phyloP scores from a whole-genome alignment of 164 flowering plant genomes.

The Liriodendron chinense region DNA sequence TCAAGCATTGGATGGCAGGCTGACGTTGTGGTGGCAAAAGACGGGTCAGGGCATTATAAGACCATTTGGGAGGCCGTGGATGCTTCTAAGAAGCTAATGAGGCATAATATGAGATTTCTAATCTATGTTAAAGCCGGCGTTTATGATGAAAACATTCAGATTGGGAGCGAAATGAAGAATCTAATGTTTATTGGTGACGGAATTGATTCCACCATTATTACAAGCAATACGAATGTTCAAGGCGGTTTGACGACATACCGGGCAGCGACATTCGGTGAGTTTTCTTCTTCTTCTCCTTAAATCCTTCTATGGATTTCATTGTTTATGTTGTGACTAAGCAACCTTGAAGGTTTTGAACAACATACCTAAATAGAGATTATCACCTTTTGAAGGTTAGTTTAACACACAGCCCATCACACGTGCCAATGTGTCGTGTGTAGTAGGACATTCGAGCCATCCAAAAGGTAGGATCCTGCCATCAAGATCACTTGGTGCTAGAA shows the following conservation, averaged over 20 bases:
- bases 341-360: too few relatives aligned
- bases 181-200: slow-evolving; percentile 72
- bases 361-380: too few relatives aligned
- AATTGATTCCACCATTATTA: slow-evolving; percentile 51
- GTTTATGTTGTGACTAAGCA: too few relatives aligned
- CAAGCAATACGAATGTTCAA: slow-evolving; percentile 34
- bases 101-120: slow-evolving; percentile 34
- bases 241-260: slow-evolving; percentile 65
- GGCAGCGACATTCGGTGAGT: slow-evolving; percentile 69
- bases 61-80: slow-evolving; percentile 56
- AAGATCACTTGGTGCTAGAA: too few relatives aligned
- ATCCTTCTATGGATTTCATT: too few relatives aligned
- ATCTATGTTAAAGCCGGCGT: slow-evolving; percentile 55
- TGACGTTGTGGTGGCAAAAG: slow-evolving; percentile 59
- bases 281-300: neutral
- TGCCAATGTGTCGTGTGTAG: too few relatives aligned
- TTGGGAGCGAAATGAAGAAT: slow-evolving; percentile 38
- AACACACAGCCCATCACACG: too few relatives aligned
- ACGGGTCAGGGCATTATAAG: slow-evolving; percentile 59
- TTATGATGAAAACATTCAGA: slow-evolving; percentile 51
- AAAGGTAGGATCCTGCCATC: too few relatives aligned
- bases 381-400: too few relatives aligned
- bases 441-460: too few relatives aligned
- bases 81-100: slow-evolving; percentile 21
- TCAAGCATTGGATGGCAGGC: slow-evolving; percentile 18